These are phyloP conservation scores for Volutella citrinella DNA, from an alignment of 2,329 filamentous ascomycete genomes.

Conservation along the genomic window DNA sequence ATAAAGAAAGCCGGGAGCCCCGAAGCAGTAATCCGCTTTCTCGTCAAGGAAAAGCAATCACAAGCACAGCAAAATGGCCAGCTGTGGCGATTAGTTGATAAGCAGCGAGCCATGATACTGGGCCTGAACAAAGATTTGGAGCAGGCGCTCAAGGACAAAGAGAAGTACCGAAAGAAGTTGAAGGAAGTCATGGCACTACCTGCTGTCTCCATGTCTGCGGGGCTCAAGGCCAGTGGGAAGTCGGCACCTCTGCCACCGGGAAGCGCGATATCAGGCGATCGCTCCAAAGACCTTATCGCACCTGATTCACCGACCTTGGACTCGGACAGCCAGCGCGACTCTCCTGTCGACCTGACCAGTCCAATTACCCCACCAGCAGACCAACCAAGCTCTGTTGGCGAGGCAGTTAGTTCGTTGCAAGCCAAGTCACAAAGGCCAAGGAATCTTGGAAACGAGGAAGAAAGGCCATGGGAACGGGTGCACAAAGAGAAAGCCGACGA, in stretches of 20 bases:
- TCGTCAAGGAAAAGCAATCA: slow-evolving; percentile 88
- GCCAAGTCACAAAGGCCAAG: slow-evolving; percentile 58
- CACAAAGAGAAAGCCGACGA: slow-evolving; percentile 44
- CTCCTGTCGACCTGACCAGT: slow-evolving; percentile 57
- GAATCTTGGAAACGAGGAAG: slow-evolving; percentile 54
- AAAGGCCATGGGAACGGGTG: slow-evolving; percentile 43
- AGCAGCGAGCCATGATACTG: slow-evolving; percentile 90
- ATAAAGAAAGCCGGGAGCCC: slow-evolving; percentile 83
- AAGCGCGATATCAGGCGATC: slow-evolving; percentile 15
- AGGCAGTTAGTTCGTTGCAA: slow-evolving; percentile 57
- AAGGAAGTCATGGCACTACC: slow-evolving; percentile 64
- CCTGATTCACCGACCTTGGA: slow-evolving; percentile 50
- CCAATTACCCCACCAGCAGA: slow-evolving; percentile 63
- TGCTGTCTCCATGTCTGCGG: slow-evolving; percentile 29
- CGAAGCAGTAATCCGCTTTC: slow-evolving; percentile 82
- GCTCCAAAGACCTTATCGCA: slow-evolving; percentile 15
- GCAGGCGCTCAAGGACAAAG: slow-evolving; percentile 87
- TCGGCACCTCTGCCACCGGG: slow-evolving; percentile 8
- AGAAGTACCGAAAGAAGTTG: slow-evolving; percentile 85
- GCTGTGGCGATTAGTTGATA: slow-evolving; percentile 93
- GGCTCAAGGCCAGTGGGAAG: slow-evolving; percentile 14
- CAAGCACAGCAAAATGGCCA: slow-evolving; percentile 87
- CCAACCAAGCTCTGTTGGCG: slow-evolving; percentile 41
- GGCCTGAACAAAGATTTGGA: slow-evolving; percentile 95
- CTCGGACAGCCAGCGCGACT: slow-evolving; percentile 50